These are phyloP conservation scores for Periglandula ipomoeae DNA, from an alignment of 2,329 filamentous ascomycete genomes.

Conservation along the genomic window DNA sequence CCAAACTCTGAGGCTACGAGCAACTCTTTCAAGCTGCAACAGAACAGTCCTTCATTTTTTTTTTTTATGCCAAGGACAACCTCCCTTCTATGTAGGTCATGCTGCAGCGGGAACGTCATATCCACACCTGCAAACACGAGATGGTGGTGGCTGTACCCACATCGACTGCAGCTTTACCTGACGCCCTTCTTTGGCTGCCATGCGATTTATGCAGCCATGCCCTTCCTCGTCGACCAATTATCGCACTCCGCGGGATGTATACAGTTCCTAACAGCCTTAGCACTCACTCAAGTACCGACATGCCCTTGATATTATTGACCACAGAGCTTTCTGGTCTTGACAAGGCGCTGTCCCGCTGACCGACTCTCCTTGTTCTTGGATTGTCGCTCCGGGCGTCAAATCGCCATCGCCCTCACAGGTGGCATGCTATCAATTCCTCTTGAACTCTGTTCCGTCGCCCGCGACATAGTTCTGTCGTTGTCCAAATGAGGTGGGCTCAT, in stretches of 20 bases:
- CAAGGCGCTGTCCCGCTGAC: no score
- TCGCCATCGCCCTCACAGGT: no score
- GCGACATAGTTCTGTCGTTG: no score
- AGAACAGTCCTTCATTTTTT: neutral
- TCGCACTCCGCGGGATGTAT: neutral
- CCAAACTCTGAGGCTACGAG: neutral
- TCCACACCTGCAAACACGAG: conserved; percentile 8
- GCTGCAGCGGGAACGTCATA: conserved; percentile 8
- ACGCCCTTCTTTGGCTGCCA: conserved; percentile 1
- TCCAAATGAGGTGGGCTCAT: no score
- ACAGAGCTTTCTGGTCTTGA: no score
- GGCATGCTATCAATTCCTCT: no score
- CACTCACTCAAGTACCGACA: neutral
- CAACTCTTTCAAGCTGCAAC: neutral
- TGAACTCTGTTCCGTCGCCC: no score
- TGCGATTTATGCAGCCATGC: conserved; percentile 1
- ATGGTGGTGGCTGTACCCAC: conserved; percentile 6
- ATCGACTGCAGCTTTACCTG: neutral
- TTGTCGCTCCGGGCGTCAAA: neutral
- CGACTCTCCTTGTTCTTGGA: neutral
- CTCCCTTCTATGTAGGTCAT: conserved; percentile 7
- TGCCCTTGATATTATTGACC: neutral
- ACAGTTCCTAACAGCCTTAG: neutral
- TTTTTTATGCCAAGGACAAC: neutral
- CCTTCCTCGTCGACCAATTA: conserved; percentile 1